These are phyloP conservation scores for Beauveria asiatica DNA, from an alignment of 2,329 filamentous ascomycete species.

Conservation along the genomic window DNA sequence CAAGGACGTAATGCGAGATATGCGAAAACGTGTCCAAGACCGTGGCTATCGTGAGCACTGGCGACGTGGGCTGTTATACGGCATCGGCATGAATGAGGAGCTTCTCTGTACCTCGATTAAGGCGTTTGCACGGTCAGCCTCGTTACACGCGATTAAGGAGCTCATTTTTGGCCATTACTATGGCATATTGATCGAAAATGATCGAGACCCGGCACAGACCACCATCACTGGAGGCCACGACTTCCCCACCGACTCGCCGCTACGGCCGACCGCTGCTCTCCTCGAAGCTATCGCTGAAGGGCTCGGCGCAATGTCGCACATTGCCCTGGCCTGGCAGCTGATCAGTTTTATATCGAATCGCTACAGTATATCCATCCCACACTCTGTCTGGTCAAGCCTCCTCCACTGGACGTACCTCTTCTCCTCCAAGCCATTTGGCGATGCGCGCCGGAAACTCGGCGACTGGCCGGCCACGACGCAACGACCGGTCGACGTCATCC, in stretches of 20 bases:
- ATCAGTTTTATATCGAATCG: conserved; percentile 53
- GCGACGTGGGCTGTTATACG: conserved; percentile 16
- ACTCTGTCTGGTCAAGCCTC: conserved; percentile 55
- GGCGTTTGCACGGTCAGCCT: conserved; percentile 31
- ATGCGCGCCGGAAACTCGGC: conserved; percentile 27
- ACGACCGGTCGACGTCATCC: conserved; percentile 33
- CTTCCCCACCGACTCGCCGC: conserved; percentile 39
- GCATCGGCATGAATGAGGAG: conserved; percentile 28
- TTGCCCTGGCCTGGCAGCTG: conserved; percentile 48
- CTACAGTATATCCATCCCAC: conserved; percentile 50
- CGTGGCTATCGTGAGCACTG: conserved; percentile 23
- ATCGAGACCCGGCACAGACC: conserved; percentile 15
- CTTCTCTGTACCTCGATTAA: conserved; percentile 34
- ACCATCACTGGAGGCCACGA: conserved; percentile 26
- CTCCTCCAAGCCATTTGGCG: conserved; percentile 27
- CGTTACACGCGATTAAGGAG: conserved; percentile 23
- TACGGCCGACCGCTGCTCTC: conserved; percentile 50
- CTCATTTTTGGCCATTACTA: conserved; percentile 26
- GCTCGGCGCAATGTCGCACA: conserved; percentile 57
- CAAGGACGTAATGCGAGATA: conserved; percentile 20
- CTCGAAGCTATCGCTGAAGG: conserved; percentile 59
- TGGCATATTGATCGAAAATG: conserved; percentile 19
- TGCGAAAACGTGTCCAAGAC: conserved; percentile 20
- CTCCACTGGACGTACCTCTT: conserved; percentile 59
- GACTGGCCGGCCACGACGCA: conserved; percentile 26